A percentile compares a stretch with the other conserved stretches of the same genome.
These are phyloP conservation scores for Rhodotorula sp. DNA, from an alignment of 1,284 basidiomycete genomes.

Conservation along the genomic window DNA sequence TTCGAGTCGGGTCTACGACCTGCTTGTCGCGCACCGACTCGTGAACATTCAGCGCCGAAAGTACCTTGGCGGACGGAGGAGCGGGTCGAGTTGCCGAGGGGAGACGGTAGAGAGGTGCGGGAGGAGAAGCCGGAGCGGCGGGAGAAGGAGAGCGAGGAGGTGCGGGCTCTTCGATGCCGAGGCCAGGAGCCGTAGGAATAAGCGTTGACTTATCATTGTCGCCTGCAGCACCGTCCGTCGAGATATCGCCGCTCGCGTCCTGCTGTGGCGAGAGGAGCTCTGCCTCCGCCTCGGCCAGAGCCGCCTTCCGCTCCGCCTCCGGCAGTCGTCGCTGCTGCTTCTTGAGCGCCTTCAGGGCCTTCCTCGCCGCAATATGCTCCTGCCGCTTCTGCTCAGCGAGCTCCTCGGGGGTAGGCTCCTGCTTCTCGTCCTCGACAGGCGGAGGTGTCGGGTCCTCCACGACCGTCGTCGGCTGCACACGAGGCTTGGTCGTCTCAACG, in stretches of 20 bases:
- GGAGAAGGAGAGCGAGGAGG: neutral
- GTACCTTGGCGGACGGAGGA: constrained; percentile 64
- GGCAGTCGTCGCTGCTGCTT: constrained; percentile 23
- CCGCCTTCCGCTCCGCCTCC: neutral
- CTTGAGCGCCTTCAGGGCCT: constrained; percentile 36
- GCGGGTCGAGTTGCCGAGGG: constrained; percentile 67
- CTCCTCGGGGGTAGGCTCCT: constrained; percentile 36
- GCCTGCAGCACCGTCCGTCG: neutral
- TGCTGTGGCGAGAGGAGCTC: neutral
- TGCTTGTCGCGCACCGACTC: constrained; percentile 68
- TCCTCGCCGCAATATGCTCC: constrained; percentile 28
- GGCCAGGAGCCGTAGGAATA: constrained; percentile 13
- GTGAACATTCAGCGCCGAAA: constrained; percentile 75
- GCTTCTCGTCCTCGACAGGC: constrained; percentile 5
- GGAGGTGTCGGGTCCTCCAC: constrained; percentile 12
- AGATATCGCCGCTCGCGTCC: constrained; percentile 6
- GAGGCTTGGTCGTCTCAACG: constrained; percentile 14
- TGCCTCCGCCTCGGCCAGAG: neutral
- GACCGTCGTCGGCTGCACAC: neutral
- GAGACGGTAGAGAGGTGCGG: constrained; percentile 52
- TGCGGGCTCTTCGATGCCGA: neutral
- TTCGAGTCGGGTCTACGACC: constrained; percentile 62
- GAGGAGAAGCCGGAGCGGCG: neutral
- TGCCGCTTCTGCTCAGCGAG: constrained; percentile 33
- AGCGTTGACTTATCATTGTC: neutral